Conservation (phyloP, 2,329 filamentous ascomycete genomes). For the Diaporthe sp. region DNA sequence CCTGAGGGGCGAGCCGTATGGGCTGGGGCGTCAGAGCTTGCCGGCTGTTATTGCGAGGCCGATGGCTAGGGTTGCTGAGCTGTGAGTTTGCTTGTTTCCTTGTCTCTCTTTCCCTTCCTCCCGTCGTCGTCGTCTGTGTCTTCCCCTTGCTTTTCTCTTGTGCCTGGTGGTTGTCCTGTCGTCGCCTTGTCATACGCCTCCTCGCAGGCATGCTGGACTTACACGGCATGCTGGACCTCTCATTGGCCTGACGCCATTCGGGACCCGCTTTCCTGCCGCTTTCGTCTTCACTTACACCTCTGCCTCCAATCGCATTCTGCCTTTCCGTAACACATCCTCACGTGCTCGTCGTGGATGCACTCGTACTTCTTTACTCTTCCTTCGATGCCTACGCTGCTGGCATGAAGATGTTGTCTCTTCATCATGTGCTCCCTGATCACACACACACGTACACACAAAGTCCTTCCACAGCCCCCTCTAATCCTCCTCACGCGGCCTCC, state of each 20-base stretch:
- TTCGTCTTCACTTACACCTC: conserved; percentile 23
- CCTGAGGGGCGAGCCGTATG: conserved; percentile 80
- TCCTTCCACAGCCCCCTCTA: conserved; percentile 16
- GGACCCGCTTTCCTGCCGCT: conserved; percentile 18
- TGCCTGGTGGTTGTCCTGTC: background rate
- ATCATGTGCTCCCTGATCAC: conserved; percentile 38
- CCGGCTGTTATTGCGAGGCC: conserved; percentile 84
- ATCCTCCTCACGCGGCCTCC: no score
- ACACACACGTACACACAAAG: background rate
- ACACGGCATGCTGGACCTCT: conserved; percentile 20
- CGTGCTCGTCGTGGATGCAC: background rate
- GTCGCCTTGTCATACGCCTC: background rate
- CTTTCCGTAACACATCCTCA: conserved; percentile 24
- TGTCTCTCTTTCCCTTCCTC: background rate
- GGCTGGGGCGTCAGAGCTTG: conserved; percentile 80
- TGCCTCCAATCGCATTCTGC: background rate
- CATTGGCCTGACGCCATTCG: background rate
- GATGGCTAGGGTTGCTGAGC: conserved; percentile 84
- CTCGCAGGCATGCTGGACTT: conserved; percentile 4
- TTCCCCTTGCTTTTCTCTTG: no score
- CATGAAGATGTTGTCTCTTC: conserved; percentile 24
- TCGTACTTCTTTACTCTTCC: background rate
- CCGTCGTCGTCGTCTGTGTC: background rate
- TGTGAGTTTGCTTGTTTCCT: conserved; percentile 71
- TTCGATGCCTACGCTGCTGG: background rate